Conservation (phyloP, 2,329 filamentous ascomycete species). For the Sporothrix protearum region DNA sequence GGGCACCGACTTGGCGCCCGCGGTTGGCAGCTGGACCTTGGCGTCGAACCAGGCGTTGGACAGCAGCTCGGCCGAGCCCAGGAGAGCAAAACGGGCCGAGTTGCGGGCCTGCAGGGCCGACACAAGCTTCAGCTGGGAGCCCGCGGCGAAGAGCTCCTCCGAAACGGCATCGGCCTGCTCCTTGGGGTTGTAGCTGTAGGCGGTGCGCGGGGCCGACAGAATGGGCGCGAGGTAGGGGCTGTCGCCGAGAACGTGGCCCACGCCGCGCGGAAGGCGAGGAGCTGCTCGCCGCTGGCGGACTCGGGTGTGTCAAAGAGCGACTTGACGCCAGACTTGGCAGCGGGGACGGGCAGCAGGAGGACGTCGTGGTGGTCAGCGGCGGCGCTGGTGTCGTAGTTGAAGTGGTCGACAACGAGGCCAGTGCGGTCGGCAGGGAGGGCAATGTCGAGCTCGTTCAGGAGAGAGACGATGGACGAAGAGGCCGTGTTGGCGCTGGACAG, state of each 20-base stretch:
- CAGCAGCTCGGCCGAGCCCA: conserved; percentile 83
- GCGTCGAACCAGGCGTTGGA: conserved; percentile 86
- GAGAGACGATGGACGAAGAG: conserved; percentile 68
- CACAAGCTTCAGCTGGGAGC: conserved; percentile 78
- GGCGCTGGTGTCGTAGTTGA: conserved; percentile 78
- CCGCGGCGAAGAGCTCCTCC: conserved; percentile 77
- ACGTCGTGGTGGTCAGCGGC: conserved; percentile 85
- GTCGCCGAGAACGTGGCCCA: conserved; percentile 78
- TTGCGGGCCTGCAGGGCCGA: conserved; percentile 87
- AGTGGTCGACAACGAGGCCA: conserved; percentile 87
- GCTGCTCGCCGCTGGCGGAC: conserved; percentile 41
- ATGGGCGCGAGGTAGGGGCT: conserved; percentile 76
- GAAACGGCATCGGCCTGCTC: conserved; percentile 71
- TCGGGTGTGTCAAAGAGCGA: conserved; percentile 65
- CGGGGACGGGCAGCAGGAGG: conserved; percentile 69
- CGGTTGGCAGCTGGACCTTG: conserved; percentile 61
- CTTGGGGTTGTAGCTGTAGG: conserved; percentile 92
- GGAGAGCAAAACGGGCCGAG: conserved; percentile 79
- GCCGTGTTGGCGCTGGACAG: conserved; percentile 70
- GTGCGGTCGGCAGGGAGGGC: conserved; percentile 81
- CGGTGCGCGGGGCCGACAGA: conserved; percentile 74
- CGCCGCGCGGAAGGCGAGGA: conserved; percentile 75
- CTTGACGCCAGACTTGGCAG: conserved; percentile 64
- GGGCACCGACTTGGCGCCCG: conserved; percentile 48
- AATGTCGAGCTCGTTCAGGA: conserved; percentile 86